Base-by-base conservation (phyloP, 2,329 filamentous ascomycete species). In the Fusarium coicis region DNA sequence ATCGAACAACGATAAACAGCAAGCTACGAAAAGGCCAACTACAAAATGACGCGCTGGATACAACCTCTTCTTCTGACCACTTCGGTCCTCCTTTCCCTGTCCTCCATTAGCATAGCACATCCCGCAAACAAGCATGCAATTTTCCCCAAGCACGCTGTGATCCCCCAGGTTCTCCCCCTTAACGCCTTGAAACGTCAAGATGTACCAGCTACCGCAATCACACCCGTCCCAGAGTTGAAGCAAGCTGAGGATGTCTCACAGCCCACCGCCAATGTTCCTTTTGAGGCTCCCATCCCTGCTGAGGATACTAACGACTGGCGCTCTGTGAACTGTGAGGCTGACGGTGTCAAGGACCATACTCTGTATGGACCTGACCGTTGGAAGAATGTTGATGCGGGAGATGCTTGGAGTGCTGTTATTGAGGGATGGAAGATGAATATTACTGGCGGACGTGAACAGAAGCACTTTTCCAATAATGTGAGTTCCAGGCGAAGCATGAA, bases 381-480 rank as follows among this genome's bases (percentile, higher is more conserved):
- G 68, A 34, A 43, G 39, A 21, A 43, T 4, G 68, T 70, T 6
- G 53, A 70, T 21, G 68, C 68, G 10, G 19, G 49, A 11, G 65
- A 57, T 52, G 68, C 64, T 4, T 70, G 68, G 58, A 16, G 21
- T 30, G 55, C 64, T 28, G 68, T 65, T 19, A 43, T 68, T 16
- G 68, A 68, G 0, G 65, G 58, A 1, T 70, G 68, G 65, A 59
- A 60, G n/a, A 16, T 21, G 21, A 68, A 70, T 7, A 37, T 70
- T 10, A 64, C 65, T 16, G 34, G n/a, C 2, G 59, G 64, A 16
- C 58, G 65, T 0, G 23, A 63, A 21, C 34, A 56, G 49, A 70
- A 64, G 43, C 59, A 68, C 53, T 68, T 70, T 4, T 49, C 65
- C 2, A 70, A 68, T 11, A 70, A 70, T 30, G 68, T 65, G 44